These are phyloP conservation scores for Barnettozyma pratensis DNA, from an alignment of 805 yeast species.

Conservation along the genomic window DNA sequence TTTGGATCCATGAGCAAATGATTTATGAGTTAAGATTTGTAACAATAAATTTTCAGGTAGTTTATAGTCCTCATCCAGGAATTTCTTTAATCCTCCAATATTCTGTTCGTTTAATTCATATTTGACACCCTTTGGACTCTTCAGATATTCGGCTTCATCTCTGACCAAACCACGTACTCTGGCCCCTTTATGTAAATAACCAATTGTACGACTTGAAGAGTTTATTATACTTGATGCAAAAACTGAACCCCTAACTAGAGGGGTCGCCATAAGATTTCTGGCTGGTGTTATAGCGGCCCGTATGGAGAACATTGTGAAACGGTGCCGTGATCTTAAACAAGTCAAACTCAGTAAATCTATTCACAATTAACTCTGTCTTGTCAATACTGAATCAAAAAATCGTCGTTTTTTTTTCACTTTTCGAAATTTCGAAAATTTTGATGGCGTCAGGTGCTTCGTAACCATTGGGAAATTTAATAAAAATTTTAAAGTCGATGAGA, in stretches of 20 bases:
- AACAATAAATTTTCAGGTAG: slow-evolving; percentile 59
- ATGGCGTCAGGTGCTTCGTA: not conserved
- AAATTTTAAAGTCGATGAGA: slow-evolving; percentile 4
- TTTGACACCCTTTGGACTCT: slow-evolving; percentile 42
- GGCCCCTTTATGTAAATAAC: slow-evolving; percentile 38
- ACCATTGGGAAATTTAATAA: not conserved
- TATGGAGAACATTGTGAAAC: slow-evolving; percentile 10
- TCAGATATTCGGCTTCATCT: slow-evolving; percentile 56
- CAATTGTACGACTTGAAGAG: slow-evolving; percentile 25
- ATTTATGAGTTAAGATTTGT: slow-evolving; percentile 88
- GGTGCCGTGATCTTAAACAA: not conserved
- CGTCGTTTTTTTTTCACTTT: not conserved
- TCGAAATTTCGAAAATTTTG: not conserved
- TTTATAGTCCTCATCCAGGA: slow-evolving; percentile 44
- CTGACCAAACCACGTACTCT: slow-evolving; percentile 69
- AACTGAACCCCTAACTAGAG: not conserved
- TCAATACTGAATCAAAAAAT: no score
- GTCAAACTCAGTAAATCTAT: no score
- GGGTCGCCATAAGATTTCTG: not conserved
- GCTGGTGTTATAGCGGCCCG: slow-evolving; percentile 10
- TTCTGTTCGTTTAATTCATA: slow-evolving; percentile 51
- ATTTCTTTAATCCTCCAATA: slow-evolving; percentile 41
- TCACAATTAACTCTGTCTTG: not conserved
- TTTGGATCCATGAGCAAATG: slow-evolving; percentile 85
- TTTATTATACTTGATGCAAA: not conserved